Evolutionary conservation across 2,329 filamentous ascomycete genomes (phyloP), one percentile per base, ranked within the genome.

Genomic region (Arthrobotrys sinensis): DNA sequence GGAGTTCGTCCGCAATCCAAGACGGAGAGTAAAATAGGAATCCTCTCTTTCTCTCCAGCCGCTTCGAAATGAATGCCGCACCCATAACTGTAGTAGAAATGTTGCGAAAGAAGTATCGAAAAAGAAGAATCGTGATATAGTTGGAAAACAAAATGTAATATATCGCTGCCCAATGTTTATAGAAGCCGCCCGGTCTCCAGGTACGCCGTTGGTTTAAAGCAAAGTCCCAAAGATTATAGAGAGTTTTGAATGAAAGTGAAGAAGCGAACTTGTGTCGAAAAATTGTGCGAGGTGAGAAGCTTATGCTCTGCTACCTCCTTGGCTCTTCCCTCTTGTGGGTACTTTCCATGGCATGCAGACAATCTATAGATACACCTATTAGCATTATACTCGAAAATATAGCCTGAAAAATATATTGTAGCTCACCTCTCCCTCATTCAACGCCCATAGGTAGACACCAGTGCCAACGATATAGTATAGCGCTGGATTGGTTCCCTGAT

Each of bases 381-480:
- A 64, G 62, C 38, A 65, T 50, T 16, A 28, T 28, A 28, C 24
- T 28, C 24, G 21, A 50, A 50, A 50, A 14, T 2, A 34, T 46
- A 38, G 43, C 57, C 14, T 6, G 57, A 36, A 7, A 38, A 19
- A 52, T n/a, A 28, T 28, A 21, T 2, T 34, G 45, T 64, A 81
- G 87, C 91, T 83, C 85, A 97, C 94, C 91, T 99, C 96, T 85
- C 96, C 96, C 85, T 99, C 95, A 82, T 92, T 96, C 83, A 96
- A 98, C 0, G 93, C 96, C 94, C 94, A 97, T 82, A 98, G 97
- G 85, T 98, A 99, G 12, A 96, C 91, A 6, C 86, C 87, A 86
- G 96, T 91, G 19, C 91, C 95, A 79, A 97, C 89, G 28, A 96
- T 84, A 84, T 98, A 97, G 86, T 98, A 99, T 65, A 98, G 86